These are phyloP conservation scores for Sisymbrium altissimum DNA, from an alignment of 345 rosid genomes.

Conservation along the genomic window DNA sequence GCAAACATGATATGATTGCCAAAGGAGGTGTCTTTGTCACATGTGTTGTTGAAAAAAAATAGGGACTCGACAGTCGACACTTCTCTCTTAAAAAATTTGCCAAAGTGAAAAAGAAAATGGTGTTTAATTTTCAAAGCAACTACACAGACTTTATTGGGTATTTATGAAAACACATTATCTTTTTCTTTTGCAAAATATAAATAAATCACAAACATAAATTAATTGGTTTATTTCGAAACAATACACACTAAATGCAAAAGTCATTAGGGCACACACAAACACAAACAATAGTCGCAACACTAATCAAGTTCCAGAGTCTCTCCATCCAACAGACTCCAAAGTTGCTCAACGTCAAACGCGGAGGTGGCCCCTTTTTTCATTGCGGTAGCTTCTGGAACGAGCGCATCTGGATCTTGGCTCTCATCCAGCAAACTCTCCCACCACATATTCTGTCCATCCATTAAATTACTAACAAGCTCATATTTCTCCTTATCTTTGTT, in stretches of 20 bases:
- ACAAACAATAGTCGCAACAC: background rate
- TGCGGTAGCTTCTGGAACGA: background rate
- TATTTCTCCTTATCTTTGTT: background rate
- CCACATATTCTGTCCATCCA: constrained; percentile 21
- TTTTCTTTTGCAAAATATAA: background rate
- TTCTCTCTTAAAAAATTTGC: background rate
- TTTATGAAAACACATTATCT: background rate
- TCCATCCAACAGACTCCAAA: constrained; percentile 26
- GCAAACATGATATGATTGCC: background rate
- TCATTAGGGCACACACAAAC: background rate
- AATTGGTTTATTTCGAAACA: background rate
- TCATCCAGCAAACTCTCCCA: constrained; percentile 25
- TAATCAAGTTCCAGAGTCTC: constrained; percentile 20
- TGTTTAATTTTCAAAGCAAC: background rate
- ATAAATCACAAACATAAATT: background rate
- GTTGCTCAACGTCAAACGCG: constrained; percentile 28
- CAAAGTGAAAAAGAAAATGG: background rate
- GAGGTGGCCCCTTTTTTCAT: background rate
- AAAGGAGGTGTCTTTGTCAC: background rate
- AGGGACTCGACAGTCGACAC: background rate
- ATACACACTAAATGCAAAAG: background rate
- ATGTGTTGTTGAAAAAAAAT: background rate
- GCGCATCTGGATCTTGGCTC: background rate
- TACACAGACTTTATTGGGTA: background rate
- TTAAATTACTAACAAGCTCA: background rate